A percentile compares a stretch with the other conserved stretches of the same genome.
These are phyloP conservation scores for Ustilago vetiveriae DNA, from an alignment of 1,284 basidiomycete genomes.

Conservation along the genomic window DNA sequence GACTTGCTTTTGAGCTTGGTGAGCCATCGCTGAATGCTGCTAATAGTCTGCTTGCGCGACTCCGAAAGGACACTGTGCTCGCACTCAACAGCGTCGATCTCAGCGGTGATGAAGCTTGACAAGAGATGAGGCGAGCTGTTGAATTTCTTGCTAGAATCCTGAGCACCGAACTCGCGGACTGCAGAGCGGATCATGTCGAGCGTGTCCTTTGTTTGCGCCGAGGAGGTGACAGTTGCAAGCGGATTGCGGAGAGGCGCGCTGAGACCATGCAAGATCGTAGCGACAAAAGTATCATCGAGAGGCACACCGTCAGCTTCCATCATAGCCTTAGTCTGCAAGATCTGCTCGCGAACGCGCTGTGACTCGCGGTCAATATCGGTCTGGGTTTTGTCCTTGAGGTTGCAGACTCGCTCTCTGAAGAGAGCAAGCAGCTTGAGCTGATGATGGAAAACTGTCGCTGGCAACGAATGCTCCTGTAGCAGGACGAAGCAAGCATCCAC, in stretches of 20 bases:
- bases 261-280: constrained; percentile 23
- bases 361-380: constrained; percentile 1
- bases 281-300: constrained; percentile 31
- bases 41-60: background rate
- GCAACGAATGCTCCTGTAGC: constrained; percentile 1
- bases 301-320: constrained; percentile 22
- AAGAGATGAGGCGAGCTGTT: background rate
- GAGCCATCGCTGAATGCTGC: background rate
- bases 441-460: constrained; percentile 15
- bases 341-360: constrained; percentile 4
- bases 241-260: constrained; percentile 31
- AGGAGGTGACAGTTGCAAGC: background rate
- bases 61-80: no score
- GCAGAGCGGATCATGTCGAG: constrained; percentile 12
- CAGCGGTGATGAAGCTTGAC: constrained; percentile 12
- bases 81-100: constrained; percentile 17
- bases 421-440: constrained; percentile 31
- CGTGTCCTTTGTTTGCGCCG: background rate
- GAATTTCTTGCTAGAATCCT: background rate
- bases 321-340: constrained; percentile 9
- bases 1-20: background rate
- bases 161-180: background rate
- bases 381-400: background rate
- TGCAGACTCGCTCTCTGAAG: constrained; percentile 4
- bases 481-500: constrained; percentile 21